Evolutionary conservation across 2,329 filamentous ascomycete species (phyloP).

Genomic region (Clonostachys sp.): DNA sequence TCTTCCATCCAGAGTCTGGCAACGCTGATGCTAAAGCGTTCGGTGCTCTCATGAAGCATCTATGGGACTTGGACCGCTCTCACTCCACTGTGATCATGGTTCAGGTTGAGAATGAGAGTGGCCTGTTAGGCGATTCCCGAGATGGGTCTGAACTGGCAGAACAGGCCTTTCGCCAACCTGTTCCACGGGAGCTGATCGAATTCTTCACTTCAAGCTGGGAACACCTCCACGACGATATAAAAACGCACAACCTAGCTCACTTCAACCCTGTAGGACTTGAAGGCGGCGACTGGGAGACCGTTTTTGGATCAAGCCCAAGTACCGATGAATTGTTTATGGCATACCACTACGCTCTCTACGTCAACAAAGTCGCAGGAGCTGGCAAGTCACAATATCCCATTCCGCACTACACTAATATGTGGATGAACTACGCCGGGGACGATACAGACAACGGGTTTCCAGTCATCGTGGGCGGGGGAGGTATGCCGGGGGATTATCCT

Average conservation of each 20-base stretch:
- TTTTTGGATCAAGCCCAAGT: slow-evolving; percentile 18
- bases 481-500: slow-evolving; percentile 27
- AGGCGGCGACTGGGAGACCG: slow-evolving; percentile 16
- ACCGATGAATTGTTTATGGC: slow-evolving; percentile 31
- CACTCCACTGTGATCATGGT: slow-evolving; percentile 50
- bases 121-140: slow-evolving; percentile 44
- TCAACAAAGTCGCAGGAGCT: slow-evolving; percentile 22
- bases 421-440: slow-evolving; percentile 25
- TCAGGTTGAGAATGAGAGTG: slow-evolving; percentile 51
- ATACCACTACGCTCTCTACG: slow-evolving; percentile 21
- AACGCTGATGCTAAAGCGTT: slow-evolving; percentile 23
- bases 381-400: slow-evolving; percentile 23
- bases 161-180: slow-evolving; percentile 25
- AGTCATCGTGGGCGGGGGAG: slow-evolving; percentile 24
- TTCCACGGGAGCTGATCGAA: slow-evolving; percentile 17
- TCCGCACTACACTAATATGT: slow-evolving; percentile 26
- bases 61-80: slow-evolving; percentile 33
- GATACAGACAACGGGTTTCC: slow-evolving; percentile 18
- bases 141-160: slow-evolving; percentile 36
- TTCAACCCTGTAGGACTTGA: neutral
- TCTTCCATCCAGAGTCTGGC: neutral
- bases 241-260: no score
- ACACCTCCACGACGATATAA: slow-evolving; percentile 6
- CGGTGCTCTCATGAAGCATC: slow-evolving; percentile 19
- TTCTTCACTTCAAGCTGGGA: slow-evolving; percentile 15